A percentile compares a stretch with the other conserved stretches of the same genome.
Evolutionary conservation across 169 alveolate species (phyloP).

Genomic region (Plasmodium adleri): DNA sequence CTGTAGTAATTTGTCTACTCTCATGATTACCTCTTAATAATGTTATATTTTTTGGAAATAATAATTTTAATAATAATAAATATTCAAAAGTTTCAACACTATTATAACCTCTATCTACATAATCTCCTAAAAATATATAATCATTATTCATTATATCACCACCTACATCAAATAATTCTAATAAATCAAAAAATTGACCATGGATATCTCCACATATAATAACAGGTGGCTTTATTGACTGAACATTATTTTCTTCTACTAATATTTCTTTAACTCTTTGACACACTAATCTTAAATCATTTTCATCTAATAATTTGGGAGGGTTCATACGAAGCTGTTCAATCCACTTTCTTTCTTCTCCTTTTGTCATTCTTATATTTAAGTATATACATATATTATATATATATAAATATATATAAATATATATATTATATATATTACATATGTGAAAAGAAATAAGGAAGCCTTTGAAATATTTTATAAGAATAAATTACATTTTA

Average conservation of each 20-base stretch:
- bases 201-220: slow-evolving; percentile 99
- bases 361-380: slow-evolving; percentile 67
- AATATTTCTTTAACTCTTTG: slow-evolving; percentile 97
- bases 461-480: too few relatives aligned
- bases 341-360: slow-evolving; percentile 93
- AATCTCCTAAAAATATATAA: slow-evolving; percentile 99
- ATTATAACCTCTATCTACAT: slow-evolving; percentile 99
- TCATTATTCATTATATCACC: slow-evolving; percentile 92
- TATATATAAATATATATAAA: slow-evolving; percentile 13
- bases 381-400: slow-evolving; percentile 25
- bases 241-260: slow-evolving; percentile 97
- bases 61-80: slow-evolving; percentile 95
- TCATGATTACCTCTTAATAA: slow-evolving; percentile 99
- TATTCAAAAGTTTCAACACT: slow-evolving; percentile 99
- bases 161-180: slow-evolving; percentile 93
- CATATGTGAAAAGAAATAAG: not conserved
- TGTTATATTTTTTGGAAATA: slow-evolving; percentile 97
- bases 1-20: slow-evolving; percentile 97
- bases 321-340: slow-evolving; percentile 94
- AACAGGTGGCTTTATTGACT: slow-evolving; percentile 97
- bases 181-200: slow-evolving; percentile 96
- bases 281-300: slow-evolving; percentile 96
- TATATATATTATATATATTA: slow-evolving; percentile 4
- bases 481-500: too few relatives aligned
- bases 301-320: slow-evolving; percentile 93